Base-by-base conservation (phyloP, 257 asterid species). In the Mentha longifolia region DNA sequence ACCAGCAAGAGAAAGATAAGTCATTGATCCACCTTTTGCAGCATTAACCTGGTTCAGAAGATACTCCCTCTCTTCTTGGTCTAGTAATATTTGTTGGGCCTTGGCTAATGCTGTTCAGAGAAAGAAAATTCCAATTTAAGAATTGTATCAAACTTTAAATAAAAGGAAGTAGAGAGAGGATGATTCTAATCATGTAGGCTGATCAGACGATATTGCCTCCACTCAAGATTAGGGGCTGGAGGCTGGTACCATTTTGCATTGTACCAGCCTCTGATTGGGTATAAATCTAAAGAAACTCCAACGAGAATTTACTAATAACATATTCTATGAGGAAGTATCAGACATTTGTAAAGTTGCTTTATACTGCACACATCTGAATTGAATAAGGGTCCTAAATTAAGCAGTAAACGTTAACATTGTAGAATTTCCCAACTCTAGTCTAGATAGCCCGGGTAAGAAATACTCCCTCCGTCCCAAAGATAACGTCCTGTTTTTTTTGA, bases 21-120 rank as follows among this genome's bases (percentile, higher is more conserved):
- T 43, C 37, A 37, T 67, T 52, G 71, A 68, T 76, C 28, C 64
- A 95, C 99, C 98, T 92, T 88, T 89, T 74, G 99, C 99, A 39
- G 96, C 86, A 74, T 71, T 80, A 58, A 95, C 90, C 85, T 95
- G 99, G 88, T 80, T 95, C 81, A 92, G 76, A 81, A 95, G 69
- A 84, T 91, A 95, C 5, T 89, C 97, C 81, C 99, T 92, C 85
- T 95, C 99, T 79, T 87, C 90, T 19, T 88, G 88, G 75, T 95
- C 98, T 60, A 88, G 91, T 61, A 95, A 73, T 77, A 89, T 15
- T 78, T 95, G 96, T 73, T 95, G 99, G 54, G 99, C 98, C 84
- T 89, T 92, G 50, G 96, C 96, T 74, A 95, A 83, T 6, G 99
- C 99, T 91, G 96, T 77, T 82, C 33, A 73, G 50, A 43, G 60